Percentiles rank a stretch among this genome's conserved stretches.
Evolutionary conservation across 225 moss, liverwort and hornwort genomes (phyloP).

Genomic region (Pseudoscleropodium purum): DNA sequence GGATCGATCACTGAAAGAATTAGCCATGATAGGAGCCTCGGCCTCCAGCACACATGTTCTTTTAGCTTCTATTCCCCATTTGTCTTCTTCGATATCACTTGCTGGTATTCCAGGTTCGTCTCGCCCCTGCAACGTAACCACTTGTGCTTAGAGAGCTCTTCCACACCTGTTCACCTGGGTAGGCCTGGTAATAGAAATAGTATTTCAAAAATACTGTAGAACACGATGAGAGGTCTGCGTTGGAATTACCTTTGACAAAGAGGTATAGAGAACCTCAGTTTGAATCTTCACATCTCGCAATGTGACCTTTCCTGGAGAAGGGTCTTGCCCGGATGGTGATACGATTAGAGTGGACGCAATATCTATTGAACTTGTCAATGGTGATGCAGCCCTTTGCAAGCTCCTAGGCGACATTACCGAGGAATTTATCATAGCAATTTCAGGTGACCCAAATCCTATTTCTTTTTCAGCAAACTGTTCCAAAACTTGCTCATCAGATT

Average conservation of each 20-base stretch:
- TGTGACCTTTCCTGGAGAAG: not conserved
- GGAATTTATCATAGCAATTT: not conserved
- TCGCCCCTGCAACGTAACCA: slow-evolving; percentile 8
- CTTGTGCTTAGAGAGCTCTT: not conserved
- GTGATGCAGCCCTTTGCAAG: not conserved
- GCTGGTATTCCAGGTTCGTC: not conserved
- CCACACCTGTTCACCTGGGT: not conserved
- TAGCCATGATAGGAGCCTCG: not conserved
- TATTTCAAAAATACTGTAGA: not conserved
- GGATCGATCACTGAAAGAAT: not conserved
- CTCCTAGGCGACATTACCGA: not conserved
- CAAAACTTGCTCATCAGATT: not conserved
- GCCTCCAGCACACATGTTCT: not conserved
- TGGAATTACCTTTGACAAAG: not conserved
- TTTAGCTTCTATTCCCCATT: not conserved
- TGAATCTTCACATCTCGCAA: not conserved
- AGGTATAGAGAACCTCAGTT: not conserved
- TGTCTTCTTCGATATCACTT: not conserved
- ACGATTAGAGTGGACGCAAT: not conserved
- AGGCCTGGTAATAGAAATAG: not conserved
- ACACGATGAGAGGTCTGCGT: not conserved
- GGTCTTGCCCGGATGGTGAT: not conserved
- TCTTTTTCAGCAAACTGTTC: not conserved
- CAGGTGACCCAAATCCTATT: not conserved
- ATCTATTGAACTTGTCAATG: not conserved